Percentiles rank a stretch among this genome's conserved stretches.
These are phyloP conservation scores for Yarrowia sp. DNA, from an alignment of 805 yeast species.

Conservation along the genomic window DNA sequence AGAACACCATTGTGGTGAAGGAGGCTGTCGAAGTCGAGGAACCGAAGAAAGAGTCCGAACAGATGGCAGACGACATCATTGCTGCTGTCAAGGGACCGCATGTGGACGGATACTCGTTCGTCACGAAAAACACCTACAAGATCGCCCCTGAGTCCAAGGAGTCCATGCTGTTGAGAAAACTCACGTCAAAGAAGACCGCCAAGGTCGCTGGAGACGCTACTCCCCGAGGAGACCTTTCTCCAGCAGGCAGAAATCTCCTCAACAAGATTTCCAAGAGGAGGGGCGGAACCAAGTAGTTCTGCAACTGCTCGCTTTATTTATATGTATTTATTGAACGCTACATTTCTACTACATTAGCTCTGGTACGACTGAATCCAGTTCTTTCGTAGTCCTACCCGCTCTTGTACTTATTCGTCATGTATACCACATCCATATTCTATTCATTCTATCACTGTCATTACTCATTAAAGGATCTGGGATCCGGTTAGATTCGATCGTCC, in stretches of 20 bases:
- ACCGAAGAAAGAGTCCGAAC: neutral
- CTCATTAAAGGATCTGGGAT: slow-evolving; percentile 11
- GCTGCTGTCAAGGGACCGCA: slow-evolving; percentile 25
- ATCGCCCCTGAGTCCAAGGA: slow-evolving; percentile 27
- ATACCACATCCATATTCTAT: neutral
- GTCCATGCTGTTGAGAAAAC: slow-evolving; percentile 23
- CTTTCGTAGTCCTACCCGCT: too few species aligned
- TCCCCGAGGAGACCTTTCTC: slow-evolving; percentile 1
- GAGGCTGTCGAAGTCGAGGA: slow-evolving; percentile 1
- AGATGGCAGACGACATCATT: slow-evolving; percentile 1
- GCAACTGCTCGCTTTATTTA: neutral
- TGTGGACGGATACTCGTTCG: slow-evolving; percentile 29
- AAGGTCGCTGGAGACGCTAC: neutral
- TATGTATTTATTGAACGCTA: neutral
- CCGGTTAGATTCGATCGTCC: slow-evolving; percentile 21
- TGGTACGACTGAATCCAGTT: too few species aligned
- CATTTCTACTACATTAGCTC: neutral
- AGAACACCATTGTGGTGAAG: slow-evolving; percentile 13
- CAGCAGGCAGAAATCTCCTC: neutral
- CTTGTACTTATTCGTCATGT: too few species aligned
- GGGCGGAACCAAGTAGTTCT: neutral
- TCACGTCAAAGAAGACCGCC: slow-evolving; percentile 25
- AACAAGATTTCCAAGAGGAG: slow-evolving; percentile 9
- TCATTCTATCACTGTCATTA: slow-evolving; percentile 16
- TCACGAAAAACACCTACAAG: slow-evolving; percentile 29